Conservation (phyloP, 1,139 yeast species). For the Lodderomyces parapsilosis region DNA sequence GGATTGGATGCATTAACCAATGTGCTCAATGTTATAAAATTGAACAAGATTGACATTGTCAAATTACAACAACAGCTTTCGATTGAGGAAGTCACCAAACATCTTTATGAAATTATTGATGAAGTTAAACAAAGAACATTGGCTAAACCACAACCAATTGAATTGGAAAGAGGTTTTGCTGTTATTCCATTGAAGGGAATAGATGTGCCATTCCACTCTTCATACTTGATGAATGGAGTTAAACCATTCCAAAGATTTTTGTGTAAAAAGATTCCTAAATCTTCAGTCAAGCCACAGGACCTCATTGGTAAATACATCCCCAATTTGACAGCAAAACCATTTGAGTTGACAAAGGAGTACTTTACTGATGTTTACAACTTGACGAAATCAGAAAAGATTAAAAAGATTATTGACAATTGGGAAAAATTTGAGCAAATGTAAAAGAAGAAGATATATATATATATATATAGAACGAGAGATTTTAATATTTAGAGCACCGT, state of each 20-base stretch:
- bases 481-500: too few species aligned
- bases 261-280: slow-evolving; percentile 91
- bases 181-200: slow-evolving; percentile 98
- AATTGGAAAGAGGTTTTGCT: slow-evolving; percentile 96
- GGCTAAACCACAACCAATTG: slow-evolving; percentile 95
- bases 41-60: slow-evolving; percentile 91
- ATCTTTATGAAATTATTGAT: slow-evolving; percentile 79
- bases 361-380: slow-evolving; percentile 92
- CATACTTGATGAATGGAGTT: slow-evolving; percentile 96
- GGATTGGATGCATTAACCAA: slow-evolving; percentile 91
- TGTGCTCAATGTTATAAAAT: slow-evolving; percentile 86
- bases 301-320: slow-evolving; percentile 96
- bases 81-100: slow-evolving; percentile 83
- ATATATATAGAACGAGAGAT: background rate
- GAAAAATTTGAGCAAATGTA: slow-evolving; percentile 59
- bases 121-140: slow-evolving; percentile 79
- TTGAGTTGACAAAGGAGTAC: slow-evolving; percentile 91
- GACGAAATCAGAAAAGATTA: slow-evolving; percentile 89
- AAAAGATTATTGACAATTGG: slow-evolving; percentile 92
- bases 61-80: slow-evolving; percentile 81
- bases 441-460: background rate
- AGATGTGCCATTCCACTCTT: slow-evolving; percentile 98
- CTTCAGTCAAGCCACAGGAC: slow-evolving; percentile 92
- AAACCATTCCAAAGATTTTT: slow-evolving; percentile 98
- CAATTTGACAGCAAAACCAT: slow-evolving; percentile 97